Conservation (phyloP, 2,329 filamentous ascomycete species). For the Volutella citrinella region DNA sequence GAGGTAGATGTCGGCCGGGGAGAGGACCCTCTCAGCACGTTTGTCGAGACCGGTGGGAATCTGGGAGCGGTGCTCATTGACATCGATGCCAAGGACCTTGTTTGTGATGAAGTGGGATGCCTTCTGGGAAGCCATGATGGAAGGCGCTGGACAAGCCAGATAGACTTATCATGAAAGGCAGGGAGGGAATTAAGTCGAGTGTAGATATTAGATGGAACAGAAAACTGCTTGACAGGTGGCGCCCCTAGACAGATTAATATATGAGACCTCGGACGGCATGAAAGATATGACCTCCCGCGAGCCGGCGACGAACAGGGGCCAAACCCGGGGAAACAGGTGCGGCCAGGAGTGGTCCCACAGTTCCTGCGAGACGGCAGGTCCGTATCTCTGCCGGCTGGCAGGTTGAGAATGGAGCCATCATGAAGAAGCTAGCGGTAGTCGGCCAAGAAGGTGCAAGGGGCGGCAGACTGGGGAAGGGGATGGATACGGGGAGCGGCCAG, state of each 20-base stretch:
- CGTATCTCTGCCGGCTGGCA: conserved; percentile 1
- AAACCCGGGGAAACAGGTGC: no score
- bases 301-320: not conserved
- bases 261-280: conserved; percentile 10
- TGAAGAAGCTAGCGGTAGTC: not conserved
- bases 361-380: no score
- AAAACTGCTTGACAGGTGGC: no score
- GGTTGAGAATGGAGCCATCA: not conserved
- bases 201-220: no score
- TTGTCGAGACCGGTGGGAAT: conserved; percentile 24
- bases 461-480: not conserved
- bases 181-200: no score
- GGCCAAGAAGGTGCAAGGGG: conserved; percentile 1
- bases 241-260: conserved; percentile 12
- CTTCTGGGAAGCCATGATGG: conserved; percentile 12
- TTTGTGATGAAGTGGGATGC: conserved; percentile 20
- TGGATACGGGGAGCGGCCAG: not conserved
- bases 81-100: conserved; percentile 30
- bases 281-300: conserved; percentile 6
- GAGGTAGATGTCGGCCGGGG: conserved; percentile 36
- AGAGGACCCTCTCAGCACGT: conserved; percentile 21
- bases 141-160: not conserved
- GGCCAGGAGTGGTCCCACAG: no score
- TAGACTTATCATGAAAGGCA: no score
- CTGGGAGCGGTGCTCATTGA: conserved; percentile 24